Base-by-base conservation (phyloP, 805 yeast species). In the Ogataea glucozyma region DNA sequence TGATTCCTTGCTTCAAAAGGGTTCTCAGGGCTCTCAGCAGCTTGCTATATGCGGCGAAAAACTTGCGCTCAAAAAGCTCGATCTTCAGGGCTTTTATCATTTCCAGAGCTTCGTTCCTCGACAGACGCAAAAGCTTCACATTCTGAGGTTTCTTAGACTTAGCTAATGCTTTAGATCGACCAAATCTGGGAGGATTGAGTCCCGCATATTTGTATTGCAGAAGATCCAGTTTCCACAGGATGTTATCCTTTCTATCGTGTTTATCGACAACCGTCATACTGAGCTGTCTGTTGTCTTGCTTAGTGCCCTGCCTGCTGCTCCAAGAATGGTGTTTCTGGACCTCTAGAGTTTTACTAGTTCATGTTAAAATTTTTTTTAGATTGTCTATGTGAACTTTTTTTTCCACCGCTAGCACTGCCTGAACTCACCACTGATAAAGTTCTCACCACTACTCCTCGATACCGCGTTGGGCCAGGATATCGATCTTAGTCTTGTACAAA, bases 221-320 rank as follows among this genome's bases (percentile, higher is more conserved):
- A 19, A 79, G 58, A 53, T 81, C 87, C 33, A 81, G 61, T 51
- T 73, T 73, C 78, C 82, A 78, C 32, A 72, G 48, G 26, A 62
- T 60, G 46, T 71, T 74, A 40, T 70, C 71, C 50, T 67, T 68
- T 42, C 22, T 38, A 18, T 26, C 32, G 16, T 17, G 29, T 20
- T 16, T 16, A 3, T 26, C 38, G 14, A 17, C 3, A 6, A 7
- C 14, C 20, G 21, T 11, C 38, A 23, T 24, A 23, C 9, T 33
- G 31, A n/a, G 31, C 16, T 3, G 12, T 24, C 4, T 14, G 11
- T n/a, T n/a, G 6, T 33, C 11, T 9, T 12, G 4, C 10, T 16
- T 18, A 30, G 5, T 17, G 18, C 12, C 19, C 18, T 8, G 33
- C 11, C 21, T 5, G 4, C 18, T 6, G 10, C 33, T 8, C 21